Evolutionary conservation across 2,329 filamentous ascomycete species (phyloP).

Genomic region (Clarireedia monteithiana): DNA sequence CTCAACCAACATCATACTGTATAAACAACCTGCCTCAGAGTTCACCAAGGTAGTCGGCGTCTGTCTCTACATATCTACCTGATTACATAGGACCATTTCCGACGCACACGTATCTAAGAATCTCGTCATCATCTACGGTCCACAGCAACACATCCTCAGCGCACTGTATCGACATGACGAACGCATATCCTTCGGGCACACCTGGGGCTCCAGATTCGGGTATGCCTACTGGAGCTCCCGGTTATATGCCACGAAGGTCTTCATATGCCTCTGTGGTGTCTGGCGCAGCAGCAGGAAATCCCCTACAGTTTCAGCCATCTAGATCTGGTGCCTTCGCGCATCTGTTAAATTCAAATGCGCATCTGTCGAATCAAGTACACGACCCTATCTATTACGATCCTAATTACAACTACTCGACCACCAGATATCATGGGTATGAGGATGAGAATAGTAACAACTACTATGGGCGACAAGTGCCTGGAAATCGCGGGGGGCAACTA

Average conservation of each 20-base stretch:
- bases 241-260: conserved; percentile 41
- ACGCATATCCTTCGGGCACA: conserved; percentile 27
- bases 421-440: conserved; percentile 21
- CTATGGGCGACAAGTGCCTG: conserved; percentile 22
- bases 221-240: conserved; percentile 30
- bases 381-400: conserved; percentile 25
- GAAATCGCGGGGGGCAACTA: conserved; percentile 24
- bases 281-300: conserved; percentile 33
- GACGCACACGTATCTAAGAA: background rate
- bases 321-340: conserved; percentile 28
- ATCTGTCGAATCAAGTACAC: conserved; percentile 13
- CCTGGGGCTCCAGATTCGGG: conserved; percentile 25
- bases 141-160: background rate
- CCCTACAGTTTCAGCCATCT: conserved; percentile 20
- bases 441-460: conserved; percentile 22
- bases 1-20: background rate
- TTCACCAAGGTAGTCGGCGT: too few relatives aligned
- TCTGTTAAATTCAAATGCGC: conserved; percentile 16
- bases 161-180: conserved; percentile 18
- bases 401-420: conserved; percentile 16
- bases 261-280: conserved; percentile 57
- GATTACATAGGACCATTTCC: too few relatives aligned
- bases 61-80: too few relatives aligned
- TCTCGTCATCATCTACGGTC: background rate
- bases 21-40: background rate